phyloP scores from a whole-genome alignment of 2,329 filamentous ascomycete genomes.

The Ophiocordyceps sinensis region DNA sequence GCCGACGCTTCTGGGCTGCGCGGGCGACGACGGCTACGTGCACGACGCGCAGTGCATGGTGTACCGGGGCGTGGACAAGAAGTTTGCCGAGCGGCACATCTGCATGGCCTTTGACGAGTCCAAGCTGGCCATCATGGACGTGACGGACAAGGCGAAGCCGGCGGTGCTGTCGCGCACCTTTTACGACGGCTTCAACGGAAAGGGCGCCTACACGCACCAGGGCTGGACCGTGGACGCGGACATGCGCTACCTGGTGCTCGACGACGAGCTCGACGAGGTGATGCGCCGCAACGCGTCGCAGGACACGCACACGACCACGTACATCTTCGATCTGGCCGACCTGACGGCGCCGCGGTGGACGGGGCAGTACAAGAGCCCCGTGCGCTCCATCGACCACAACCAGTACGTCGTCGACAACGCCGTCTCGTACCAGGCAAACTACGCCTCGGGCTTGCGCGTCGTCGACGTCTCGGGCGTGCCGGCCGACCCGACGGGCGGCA shows the following conservation, averaged over 20 bases:
- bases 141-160: constrained; percentile 29
- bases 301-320: constrained; percentile 24
- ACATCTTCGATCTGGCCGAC: constrained; percentile 29
- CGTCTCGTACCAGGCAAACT: constrained; percentile 29
- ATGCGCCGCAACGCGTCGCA: constrained; percentile 23
- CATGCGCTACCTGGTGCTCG: constrained; percentile 26
- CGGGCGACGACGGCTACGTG: constrained; percentile 33
- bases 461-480: constrained; percentile 17
- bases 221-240: constrained; percentile 32
- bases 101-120: constrained; percentile 13
- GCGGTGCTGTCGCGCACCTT: constrained; percentile 34
- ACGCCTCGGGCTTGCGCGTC: constrained; percentile 27
- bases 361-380: constrained; percentile 23
- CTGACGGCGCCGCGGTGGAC: constrained; percentile 21
- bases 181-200: constrained; percentile 18
- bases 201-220: constrained; percentile 42
- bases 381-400: constrained; percentile 29
- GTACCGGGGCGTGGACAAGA: constrained; percentile 32
- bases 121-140: constrained; percentile 23
- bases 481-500: constrained; percentile 21
- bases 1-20: constrained; percentile 35
- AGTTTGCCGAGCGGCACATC: constrained; percentile 22
- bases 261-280: constrained; percentile 35
- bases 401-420: constrained; percentile 25
- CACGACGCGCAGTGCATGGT: constrained; percentile 40